Base-by-base conservation (phyloP, 257 asterid species). In the Ilex asprella region DNA sequence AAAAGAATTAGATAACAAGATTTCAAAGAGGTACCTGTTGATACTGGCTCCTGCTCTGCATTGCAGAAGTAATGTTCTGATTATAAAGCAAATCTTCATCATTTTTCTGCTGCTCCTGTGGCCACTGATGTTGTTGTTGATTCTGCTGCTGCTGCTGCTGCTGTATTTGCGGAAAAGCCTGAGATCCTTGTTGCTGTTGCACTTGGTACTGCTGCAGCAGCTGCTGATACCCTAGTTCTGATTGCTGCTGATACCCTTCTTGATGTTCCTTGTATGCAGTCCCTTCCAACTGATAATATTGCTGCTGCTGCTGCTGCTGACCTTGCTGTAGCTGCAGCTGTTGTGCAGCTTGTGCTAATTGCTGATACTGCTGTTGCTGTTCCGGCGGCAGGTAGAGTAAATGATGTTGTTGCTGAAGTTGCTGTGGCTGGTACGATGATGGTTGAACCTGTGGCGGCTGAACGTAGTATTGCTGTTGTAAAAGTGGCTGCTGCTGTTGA, bases 191-290 rank as follows among this genome's bases (percentile, higher is more conserved):
- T 70, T 80, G n/a, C 30, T 53, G 95, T 64, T 82, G 61, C 57
- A 77, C 74, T 76, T 85, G 91, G 79, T 82, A 87, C 67, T 87
- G 97, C 84, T 85, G 92, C 85, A 73, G 64, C 35, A 70, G 72
- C 21, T 65, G 69, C 76, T 78, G 90, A 69, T 79, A 78, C 61
- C 72, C 82, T 63, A 71, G 87, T 30, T 77, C 68, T 16, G 71
- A 64, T 2, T 73, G 75, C 65, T 72, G 85, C 51, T 80, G 91
- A 71, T 80, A 82, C 52, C 86, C 88, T 52, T 77, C 61, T 61
- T 78, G 90, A 55, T 86, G 76, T 59, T 74, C 67, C 73, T 82
- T 85, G 68, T 69, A 70, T 44, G 81, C 75, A 59, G 55, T 60
- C 44, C 71, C 82, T 73, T 78, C 82, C 51, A 72, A 49, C 55